Evolutionary conservation across 1,284 basidiomycete species (phyloP).

Genomic region (Ustilago sp.): DNA sequence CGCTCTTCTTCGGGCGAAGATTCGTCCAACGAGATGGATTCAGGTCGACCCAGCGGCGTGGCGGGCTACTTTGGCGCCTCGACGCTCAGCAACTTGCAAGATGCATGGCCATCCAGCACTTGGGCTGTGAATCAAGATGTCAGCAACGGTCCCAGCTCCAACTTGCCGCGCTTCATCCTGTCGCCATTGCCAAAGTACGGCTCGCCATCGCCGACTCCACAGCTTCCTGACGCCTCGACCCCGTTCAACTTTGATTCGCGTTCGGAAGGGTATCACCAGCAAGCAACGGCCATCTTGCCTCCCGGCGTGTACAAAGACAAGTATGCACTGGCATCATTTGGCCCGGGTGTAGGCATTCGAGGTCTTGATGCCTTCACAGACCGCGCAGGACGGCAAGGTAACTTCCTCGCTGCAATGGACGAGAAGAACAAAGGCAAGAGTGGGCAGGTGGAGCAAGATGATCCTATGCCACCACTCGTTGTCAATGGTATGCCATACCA

Average conservation of each 20-base stretch:
- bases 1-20: conserved; percentile 38
- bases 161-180: conserved; percentile 40
- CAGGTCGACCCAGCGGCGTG: conserved; percentile 9
- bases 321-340: conserved; percentile 53
- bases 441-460: conserved; percentile 14
- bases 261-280: conserved; percentile 12
- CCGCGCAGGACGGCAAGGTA: conserved; percentile 52
- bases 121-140: conserved; percentile 47
- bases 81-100: conserved; percentile 46
- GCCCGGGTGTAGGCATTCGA: conserved; percentile 56
- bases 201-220: conserved; percentile 33
- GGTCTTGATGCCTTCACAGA: conserved; percentile 57
- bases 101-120: conserved; percentile 44
- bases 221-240: conserved; percentile 9
- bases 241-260: conserved; percentile 42
- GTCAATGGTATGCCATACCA: conserved; percentile 61
- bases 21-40: conserved; percentile 39
- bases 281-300: conserved; percentile 37
- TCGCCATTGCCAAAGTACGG: conserved; percentile 44
- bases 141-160: conserved; percentile 29
- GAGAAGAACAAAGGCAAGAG: conserved; percentile 41
- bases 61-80: conserved; percentile 38
- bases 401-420: conserved; percentile 27
- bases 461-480: conserved; percentile 30
- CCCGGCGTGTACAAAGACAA: conserved; percentile 56